Evolutionary conservation across 2,329 filamentous ascomycete genomes (phyloP).

Genomic region (Hypocrella siamensis): DNA sequence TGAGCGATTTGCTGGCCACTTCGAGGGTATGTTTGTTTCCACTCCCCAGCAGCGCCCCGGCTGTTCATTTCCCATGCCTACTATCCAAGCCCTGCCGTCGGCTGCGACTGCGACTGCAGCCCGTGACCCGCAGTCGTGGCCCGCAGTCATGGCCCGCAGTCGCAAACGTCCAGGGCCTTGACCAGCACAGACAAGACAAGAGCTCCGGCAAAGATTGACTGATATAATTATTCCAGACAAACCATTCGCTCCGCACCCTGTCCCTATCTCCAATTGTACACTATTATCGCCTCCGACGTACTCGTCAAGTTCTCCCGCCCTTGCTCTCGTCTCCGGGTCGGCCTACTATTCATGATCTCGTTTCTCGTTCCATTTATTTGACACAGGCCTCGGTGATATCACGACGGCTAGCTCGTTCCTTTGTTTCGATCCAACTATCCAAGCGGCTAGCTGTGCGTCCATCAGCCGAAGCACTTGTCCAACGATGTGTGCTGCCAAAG

Average conservation of each 20-base stretch:
- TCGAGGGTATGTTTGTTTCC: slow-evolving; percentile 33
- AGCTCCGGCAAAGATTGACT: background rate
- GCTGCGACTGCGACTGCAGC: no score
- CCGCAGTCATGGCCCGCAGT: background rate
- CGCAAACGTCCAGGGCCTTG: no score
- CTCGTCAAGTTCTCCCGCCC: slow-evolving; percentile 35
- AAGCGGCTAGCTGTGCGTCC: slow-evolving; percentile 45
- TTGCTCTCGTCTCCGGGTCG: slow-evolving; percentile 40
- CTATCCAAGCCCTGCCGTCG: background rate
- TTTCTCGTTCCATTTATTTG: slow-evolving; percentile 48
- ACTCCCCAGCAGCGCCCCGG: background rate
- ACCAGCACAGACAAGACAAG: background rate
- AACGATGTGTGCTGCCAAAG: slow-evolving; percentile 46
- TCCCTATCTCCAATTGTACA: slow-evolving; percentile 52
- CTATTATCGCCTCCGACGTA: slow-evolving; percentile 41
- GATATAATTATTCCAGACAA: slow-evolving; percentile 27
- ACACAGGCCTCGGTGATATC: slow-evolving; percentile 51
- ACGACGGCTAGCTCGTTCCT: slow-evolving; percentile 43
- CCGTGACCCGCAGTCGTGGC: background rate
- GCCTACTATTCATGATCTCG: slow-evolving; percentile 45
- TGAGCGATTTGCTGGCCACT: slow-evolving; percentile 36
- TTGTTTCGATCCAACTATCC: slow-evolving; percentile 50
- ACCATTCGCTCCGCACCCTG: slow-evolving; percentile 44
- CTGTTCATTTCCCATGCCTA: background rate
- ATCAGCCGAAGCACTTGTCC: slow-evolving; percentile 41